Evolutionary conservation across 2,329 filamentous ascomycete species (phyloP), one percentile per base, ranked within the genome.

Genomic region (Hypoxylon sp.): DNA sequence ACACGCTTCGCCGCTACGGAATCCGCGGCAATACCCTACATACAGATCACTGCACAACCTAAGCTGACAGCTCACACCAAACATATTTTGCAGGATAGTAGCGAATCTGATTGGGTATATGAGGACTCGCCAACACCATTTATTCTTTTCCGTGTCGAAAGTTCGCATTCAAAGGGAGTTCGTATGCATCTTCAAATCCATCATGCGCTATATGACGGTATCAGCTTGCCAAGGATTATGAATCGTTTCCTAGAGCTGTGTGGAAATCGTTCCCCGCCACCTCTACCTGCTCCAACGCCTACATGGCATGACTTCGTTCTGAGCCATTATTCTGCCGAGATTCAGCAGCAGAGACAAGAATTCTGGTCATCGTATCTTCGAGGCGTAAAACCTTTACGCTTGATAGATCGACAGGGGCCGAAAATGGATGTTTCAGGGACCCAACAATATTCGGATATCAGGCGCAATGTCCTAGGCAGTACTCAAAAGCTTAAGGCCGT

Each of bases 141-240:
- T 31, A 55, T 66, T 2, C 49, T 57, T 3, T 36, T 74, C 2
- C 27, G 37, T 0, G 51, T 66, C 0, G 29, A 57, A 2, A 49
- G 58, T 1, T 43, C 58, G 3, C 46, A 56, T 0, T 27, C 56
- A 0, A 55, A 60, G 0, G 51, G 58, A 2, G 71, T 69, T 61
- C 29, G 56, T 0, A 45, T 84, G 3, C 71, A 79, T 2, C 74
- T 91, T 4, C 76, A 76, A 17, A 86, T 97, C 3, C 91, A 96
- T 57, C 92, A 97, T 67, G 89, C 89, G 0, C 76, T 97, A 0
- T 97, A 97, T 65, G 93, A 97, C 67, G 91, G 87, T 4, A 78
- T 95, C 52, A 94, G 89, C 62, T 74, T 97, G 3, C 82, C 86
- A 1, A 67, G 78, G 0, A 72, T 96, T 4, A 73, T 91, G 15